These are phyloP conservation scores for Rhododendron molle DNA, from an alignment of 148 eudicot genomes.

Conservation along the genomic window DNA sequence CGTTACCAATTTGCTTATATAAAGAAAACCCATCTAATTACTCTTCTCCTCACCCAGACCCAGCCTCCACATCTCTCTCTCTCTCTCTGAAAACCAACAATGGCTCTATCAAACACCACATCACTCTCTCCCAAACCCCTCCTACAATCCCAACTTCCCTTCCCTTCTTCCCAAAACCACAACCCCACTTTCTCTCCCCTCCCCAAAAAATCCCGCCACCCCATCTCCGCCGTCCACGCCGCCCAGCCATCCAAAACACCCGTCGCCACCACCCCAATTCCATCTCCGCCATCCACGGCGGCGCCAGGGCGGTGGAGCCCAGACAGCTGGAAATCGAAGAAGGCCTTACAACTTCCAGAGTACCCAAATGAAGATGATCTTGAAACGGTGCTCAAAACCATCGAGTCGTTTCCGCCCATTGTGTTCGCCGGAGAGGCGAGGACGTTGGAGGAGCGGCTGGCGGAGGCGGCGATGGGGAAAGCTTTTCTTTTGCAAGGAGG, in stretches of 20 bases:
- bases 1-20: neutral
- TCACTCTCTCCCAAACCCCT: constrained; percentile 6
- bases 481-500: constrained; percentile 75
- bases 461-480: constrained; percentile 57
- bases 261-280: constrained; percentile 2
- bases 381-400: constrained; percentile 41
- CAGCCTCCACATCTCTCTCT: neutral
- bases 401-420: constrained; percentile 56
- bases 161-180: neutral
- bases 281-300: constrained; percentile 3
- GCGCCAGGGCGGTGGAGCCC: constrained; percentile 29
- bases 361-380: constrained; percentile 44
- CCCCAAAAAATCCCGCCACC: constrained; percentile 1
- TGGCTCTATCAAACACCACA: constrained; percentile 1
- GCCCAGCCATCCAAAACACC: neutral
- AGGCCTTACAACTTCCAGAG: constrained; percentile 53
- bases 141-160: constrained; percentile 16
- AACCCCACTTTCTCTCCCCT: neutral
- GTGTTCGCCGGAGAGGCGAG: constrained; percentile 72
- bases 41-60: neutral
- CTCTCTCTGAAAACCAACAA: neutral
- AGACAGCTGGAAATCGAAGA: constrained; percentile 53
- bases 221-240: constrained; percentile 19
- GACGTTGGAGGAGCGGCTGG: constrained; percentile 57
- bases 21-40: neutral